Conservation (phyloP, 2,329 filamentous ascomycete species). For the Ophiostoma quercus region DNA sequence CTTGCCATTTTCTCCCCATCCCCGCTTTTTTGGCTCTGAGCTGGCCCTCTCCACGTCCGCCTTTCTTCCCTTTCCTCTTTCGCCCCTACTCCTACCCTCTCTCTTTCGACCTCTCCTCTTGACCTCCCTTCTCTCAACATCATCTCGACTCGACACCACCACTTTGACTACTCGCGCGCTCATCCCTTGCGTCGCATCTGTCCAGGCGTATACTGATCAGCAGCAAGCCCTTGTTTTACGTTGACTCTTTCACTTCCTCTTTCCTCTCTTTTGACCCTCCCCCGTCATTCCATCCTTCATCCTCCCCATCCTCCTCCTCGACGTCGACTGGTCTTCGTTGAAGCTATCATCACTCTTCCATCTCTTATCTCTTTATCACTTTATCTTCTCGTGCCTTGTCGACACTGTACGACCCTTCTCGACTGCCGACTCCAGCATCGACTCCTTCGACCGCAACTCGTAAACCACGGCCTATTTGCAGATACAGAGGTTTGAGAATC, state of each 20-base stretch:
- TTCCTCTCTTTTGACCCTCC: background rate
- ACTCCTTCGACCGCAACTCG: background rate
- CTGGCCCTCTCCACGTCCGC: slow-evolving; percentile 18
- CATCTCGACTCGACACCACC: slow-evolving; percentile 29
- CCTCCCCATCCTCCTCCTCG: background rate
- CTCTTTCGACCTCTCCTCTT: slow-evolving; percentile 24
- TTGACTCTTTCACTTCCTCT: slow-evolving; percentile 13
- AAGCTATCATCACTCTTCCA: background rate
- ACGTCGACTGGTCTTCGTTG: background rate
- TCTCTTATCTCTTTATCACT: background rate
- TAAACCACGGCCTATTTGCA: background rate
- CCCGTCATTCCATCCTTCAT: background rate
- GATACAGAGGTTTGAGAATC: slow-evolving; percentile 14
- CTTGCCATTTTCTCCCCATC: slow-evolving; percentile 19
- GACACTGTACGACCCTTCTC: background rate
- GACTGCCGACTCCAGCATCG: background rate
- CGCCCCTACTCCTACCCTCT: background rate
- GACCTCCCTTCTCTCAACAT: slow-evolving; percentile 22
- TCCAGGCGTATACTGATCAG: slow-evolving; percentile 22
- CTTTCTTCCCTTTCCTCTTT: slow-evolving; percentile 14
- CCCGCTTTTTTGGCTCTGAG: slow-evolving; percentile 1
- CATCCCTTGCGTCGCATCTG: slow-evolving; percentile 25
- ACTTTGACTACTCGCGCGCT: slow-evolving; percentile 20
- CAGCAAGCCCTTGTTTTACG: slow-evolving; percentile 22
- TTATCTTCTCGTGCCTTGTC: background rate